phyloP scores from a whole-genome alignment of 345 rosid species.

The Lepidium africanum region DNA sequence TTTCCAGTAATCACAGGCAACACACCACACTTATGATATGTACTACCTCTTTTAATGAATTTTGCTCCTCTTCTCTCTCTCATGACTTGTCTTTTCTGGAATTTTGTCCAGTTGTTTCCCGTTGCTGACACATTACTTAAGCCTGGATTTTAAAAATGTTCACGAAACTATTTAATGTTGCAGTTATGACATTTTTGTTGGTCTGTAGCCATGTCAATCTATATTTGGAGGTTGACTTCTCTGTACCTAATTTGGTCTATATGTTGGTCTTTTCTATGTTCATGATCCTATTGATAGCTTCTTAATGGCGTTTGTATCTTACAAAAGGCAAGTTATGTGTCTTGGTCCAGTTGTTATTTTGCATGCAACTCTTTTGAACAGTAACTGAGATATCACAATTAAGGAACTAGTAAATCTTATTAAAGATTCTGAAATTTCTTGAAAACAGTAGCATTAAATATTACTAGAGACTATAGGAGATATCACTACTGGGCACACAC shows the following conservation, averaged over 20 bases:
- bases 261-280: slow-evolving; percentile 5
- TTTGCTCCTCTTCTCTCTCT: background rate
- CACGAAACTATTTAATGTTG: slow-evolving; percentile 3
- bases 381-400: background rate
- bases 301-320: background rate
- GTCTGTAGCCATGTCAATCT: slow-evolving; percentile 13
- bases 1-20: slow-evolving; percentile 2
- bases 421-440: background rate
- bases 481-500: slow-evolving; percentile 19
- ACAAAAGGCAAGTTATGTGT: background rate
- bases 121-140: slow-evolving; percentile 6
- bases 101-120: background rate
- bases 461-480: slow-evolving; percentile 20
- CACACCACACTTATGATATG: slow-evolving; percentile 3
- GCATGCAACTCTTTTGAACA: background rate
- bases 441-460: slow-evolving; percentile 13
- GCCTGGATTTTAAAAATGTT: background rate
- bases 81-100: slow-evolving; percentile 11
- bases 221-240: slow-evolving; percentile 10
- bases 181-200: slow-evolving; percentile 13
- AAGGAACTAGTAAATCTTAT: slow-evolving; percentile 6
- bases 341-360: background rate
- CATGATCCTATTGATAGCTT: background rate
- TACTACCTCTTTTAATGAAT: slow-evolving; percentile 13
- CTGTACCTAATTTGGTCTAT: slow-evolving; percentile 6